Percentiles rank a stretch among this genome's conserved stretches.
Evolutionary conservation across 2,329 filamentous ascomycete species (phyloP).

Genomic region (Alternaria sp.): DNA sequence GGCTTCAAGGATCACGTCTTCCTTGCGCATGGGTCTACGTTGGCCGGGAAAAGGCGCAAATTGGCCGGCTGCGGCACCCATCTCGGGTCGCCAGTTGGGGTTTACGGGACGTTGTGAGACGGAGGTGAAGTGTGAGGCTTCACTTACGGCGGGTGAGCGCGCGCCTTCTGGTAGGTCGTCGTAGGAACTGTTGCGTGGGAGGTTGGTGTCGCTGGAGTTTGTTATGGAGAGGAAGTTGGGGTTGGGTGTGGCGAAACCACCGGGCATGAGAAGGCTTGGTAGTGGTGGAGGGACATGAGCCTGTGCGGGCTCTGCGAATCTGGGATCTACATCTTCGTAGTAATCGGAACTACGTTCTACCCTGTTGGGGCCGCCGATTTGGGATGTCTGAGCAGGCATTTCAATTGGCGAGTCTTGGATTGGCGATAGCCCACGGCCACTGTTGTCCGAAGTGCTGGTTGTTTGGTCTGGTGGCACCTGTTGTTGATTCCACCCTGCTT

Average conservation of each 20-base stretch:
- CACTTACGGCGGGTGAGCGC: slow-evolving; percentile 76
- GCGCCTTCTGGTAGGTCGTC: slow-evolving; percentile 70
- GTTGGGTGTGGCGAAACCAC: slow-evolving; percentile 45
- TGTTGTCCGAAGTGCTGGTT: slow-evolving; percentile 35
- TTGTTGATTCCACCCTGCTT: slow-evolving; percentile 54
- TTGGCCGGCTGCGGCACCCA: slow-evolving; percentile 52
- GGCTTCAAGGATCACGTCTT: slow-evolving; percentile 74
- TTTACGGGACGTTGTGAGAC: slow-evolving; percentile 89
- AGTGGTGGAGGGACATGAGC: slow-evolving; percentile 39
- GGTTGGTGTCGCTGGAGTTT: slow-evolving; percentile 44
- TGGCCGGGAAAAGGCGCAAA: slow-evolving; percentile 45
- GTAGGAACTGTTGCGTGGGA: slow-evolving; percentile 60
- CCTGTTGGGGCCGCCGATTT: slow-evolving; percentile 29
- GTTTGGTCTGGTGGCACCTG: slow-evolving; percentile 40
- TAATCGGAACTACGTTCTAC: slow-evolving; percentile 64
- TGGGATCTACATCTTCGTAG: slow-evolving; percentile 93
- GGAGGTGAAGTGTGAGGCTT: slow-evolving; percentile 86
- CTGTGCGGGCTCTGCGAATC: slow-evolving; percentile 69
- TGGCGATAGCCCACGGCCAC: slow-evolving; percentile 50
- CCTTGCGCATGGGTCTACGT: slow-evolving; percentile 58
- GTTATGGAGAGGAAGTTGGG: slow-evolving; percentile 37
- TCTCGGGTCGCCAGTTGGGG: slow-evolving; percentile 76
- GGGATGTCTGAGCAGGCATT: slow-evolving; percentile 43
- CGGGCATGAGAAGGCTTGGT: slow-evolving; percentile 47
- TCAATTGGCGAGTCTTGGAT: slow-evolving; percentile 52